A percentile compares a stretch with the other conserved stretches of the same genome.
Conservation (phyloP, 1,139 yeast genomes). For the Taphrina populina region DNA sequence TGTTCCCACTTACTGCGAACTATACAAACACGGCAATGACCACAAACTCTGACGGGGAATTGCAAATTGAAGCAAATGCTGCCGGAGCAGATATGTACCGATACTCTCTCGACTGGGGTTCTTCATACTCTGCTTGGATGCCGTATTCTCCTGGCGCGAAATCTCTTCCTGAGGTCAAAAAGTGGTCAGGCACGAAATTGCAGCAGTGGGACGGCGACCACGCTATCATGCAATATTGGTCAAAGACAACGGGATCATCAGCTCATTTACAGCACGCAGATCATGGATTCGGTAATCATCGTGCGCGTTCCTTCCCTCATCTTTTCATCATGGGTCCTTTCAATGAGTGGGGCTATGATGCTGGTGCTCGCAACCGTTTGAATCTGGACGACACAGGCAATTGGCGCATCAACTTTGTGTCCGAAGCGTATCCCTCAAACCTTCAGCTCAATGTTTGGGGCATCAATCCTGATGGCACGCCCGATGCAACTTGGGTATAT, state of each 20-base stretch:
- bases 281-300: neutral
- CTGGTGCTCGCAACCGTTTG: conserved; percentile 33
- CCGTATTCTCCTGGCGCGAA: conserved; percentile 28
- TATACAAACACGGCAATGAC: conserved; percentile 22
- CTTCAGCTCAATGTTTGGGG: conserved; percentile 36
- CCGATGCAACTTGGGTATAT: conserved; percentile 34
- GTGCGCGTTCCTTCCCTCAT: conserved; percentile 34
- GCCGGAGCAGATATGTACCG: conserved; percentile 35
- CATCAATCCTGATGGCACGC: conserved; percentile 32
- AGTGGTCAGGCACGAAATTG: conserved; percentile 28
- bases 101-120: conserved; percentile 34
- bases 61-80: conserved; percentile 32
- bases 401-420: conserved; percentile 28
- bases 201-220: conserved; percentile 34
- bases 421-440: conserved; percentile 32
- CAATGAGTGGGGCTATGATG: conserved; percentile 36
- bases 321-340: conserved; percentile 34
- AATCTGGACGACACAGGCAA: conserved; percentile 20
- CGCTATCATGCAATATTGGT: conserved; percentile 35
- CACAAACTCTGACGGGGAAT: conserved; percentile 9
- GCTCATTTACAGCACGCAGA: conserved; percentile 34
- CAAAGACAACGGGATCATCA: conserved; percentile 29
- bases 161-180: neutral
- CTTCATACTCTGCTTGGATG: conserved; percentile 31
- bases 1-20: conserved; percentile 29